Conservation (phyloP, 179 eudicot genomes). For the Beta macrorhiza region DNA sequence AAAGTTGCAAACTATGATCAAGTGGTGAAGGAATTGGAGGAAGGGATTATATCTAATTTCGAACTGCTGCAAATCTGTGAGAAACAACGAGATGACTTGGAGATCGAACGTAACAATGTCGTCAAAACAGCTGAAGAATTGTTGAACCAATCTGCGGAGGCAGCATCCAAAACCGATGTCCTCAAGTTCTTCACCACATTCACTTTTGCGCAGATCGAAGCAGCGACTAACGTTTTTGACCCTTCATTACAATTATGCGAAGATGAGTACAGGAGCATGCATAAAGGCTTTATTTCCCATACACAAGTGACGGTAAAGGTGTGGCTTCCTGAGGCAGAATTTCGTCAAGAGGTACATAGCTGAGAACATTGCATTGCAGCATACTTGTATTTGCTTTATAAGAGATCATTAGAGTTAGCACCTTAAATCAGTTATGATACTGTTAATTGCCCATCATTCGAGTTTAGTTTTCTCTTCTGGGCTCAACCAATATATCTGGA, state of each 20-base stretch:
- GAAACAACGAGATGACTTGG: conserved; percentile 67
- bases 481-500: neutral
- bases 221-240: conserved; percentile 61
- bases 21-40: conserved; percentile 55
- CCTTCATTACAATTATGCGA: conserved; percentile 57
- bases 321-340: conserved; percentile 57
- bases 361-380: neutral
- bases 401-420: neutral
- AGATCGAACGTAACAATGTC: conserved; percentile 57
- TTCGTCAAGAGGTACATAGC: conserved; percentile 65
- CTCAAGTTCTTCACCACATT: conserved; percentile 51
- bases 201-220: conserved; percentile 59
- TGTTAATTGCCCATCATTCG: neutral
- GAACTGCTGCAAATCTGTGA: conserved; percentile 56
- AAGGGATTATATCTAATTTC: conserved; percentile 53
- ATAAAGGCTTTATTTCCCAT: conserved; percentile 57
- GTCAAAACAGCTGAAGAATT: conserved; percentile 55
- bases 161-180: conserved; percentile 24
- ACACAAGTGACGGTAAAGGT: conserved; percentile 72
- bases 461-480: neutral
- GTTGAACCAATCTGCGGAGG: conserved; percentile 43
- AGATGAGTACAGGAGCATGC: conserved; percentile 69
- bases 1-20: conserved; percentile 51
- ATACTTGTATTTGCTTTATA: neutral
- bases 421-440: neutral